Evolutionary conservation across 257 asterid genomes (phyloP).

Genomic region (Ilex asprella): DNA sequence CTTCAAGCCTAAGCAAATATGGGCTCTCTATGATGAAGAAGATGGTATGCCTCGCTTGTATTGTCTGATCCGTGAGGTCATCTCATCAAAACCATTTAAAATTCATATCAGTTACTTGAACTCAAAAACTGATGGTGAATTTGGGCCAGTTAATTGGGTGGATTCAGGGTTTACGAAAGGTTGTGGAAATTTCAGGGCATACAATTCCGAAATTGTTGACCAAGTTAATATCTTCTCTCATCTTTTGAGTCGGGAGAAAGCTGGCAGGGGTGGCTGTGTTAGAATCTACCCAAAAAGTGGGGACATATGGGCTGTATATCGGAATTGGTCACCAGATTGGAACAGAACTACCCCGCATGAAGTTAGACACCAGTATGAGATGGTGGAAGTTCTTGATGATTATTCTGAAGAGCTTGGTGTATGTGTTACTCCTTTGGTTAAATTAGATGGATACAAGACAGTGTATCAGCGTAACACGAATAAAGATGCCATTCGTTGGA

Average conservation of each 20-base stretch:
- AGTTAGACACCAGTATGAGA: slow-evolving; percentile 86
- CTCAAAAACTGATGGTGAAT: slow-evolving; percentile 80
- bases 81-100: slow-evolving; percentile 80
- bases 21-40: slow-evolving; percentile 97
- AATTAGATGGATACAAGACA: slow-evolving; percentile 72
- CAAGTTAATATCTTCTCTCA: slow-evolving; percentile 94
- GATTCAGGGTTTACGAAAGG: slow-evolving; percentile 87
- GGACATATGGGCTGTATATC: slow-evolving; percentile 86
- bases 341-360: slow-evolving; percentile 62
- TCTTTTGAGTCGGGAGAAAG: slow-evolving; percentile 72
- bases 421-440: slow-evolving; percentile 68
- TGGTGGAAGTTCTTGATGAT: slow-evolving; percentile 89
- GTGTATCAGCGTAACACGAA: slow-evolving; percentile 54
- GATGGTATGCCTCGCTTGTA: slow-evolving; percentile 99
- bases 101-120: slow-evolving; percentile 77
- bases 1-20: slow-evolving; percentile 86
- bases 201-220: slow-evolving; percentile 72
- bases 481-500: slow-evolving; percentile 49
- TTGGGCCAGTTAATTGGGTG: slow-evolving; percentile 89
- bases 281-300: slow-evolving; percentile 87
- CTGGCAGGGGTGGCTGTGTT: slow-evolving; percentile 90
- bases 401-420: slow-evolving; percentile 82
- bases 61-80: slow-evolving; percentile 84
- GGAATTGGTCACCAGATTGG: slow-evolving; percentile 94
- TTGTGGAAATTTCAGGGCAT: slow-evolving; percentile 86